Percentiles rank a stretch among this genome's conserved stretches.
These are phyloP conservation scores for Picea abies DNA, from an alignment of 83 land plant species.

Conservation along the genomic window DNA sequence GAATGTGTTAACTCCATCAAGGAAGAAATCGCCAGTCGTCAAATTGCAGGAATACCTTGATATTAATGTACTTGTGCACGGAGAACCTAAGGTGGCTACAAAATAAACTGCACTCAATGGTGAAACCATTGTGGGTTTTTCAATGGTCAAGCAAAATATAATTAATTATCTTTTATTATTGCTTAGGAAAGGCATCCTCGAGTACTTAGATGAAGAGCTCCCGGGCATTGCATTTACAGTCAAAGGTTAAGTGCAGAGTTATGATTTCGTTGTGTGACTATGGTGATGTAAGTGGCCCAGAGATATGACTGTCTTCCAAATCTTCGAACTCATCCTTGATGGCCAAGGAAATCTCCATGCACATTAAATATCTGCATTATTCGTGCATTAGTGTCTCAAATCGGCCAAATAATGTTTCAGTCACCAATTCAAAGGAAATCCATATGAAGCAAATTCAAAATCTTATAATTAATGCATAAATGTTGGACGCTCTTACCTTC, in stretches of 20 bases:
- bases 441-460: too few relatives aligned
- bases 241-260: conserved; percentile 85
- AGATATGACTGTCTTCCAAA: conserved; percentile 80
- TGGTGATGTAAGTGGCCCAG: conserved; percentile 84
- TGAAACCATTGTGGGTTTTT: too few relatives aligned
- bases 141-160: too few relatives aligned
- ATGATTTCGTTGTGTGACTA: conserved; percentile 84
- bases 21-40: conserved; percentile 65
- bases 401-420: too few relatives aligned
- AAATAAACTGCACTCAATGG: too few relatives aligned
- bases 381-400: too few relatives aligned
- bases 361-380: too few relatives aligned
- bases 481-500: too few relatives aligned
- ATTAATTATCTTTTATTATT: too few relatives aligned
- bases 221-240: conserved; percentile 75
- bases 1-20: conserved; percentile 58
- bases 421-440: conserved; percentile 52
- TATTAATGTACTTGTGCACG: conserved; percentile 68
- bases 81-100: conserved; percentile 42
- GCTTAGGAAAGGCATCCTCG: conserved; percentile 73
- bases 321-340: conserved; percentile 15
- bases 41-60: conserved; percentile 71
- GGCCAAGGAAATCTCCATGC: background rate
- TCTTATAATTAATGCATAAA: too few relatives aligned
- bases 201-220: conserved; percentile 80